Base-by-base conservation (phyloP, 2,329 filamentous ascomycete genomes). In the Paracamarosporium sp. region DNA sequence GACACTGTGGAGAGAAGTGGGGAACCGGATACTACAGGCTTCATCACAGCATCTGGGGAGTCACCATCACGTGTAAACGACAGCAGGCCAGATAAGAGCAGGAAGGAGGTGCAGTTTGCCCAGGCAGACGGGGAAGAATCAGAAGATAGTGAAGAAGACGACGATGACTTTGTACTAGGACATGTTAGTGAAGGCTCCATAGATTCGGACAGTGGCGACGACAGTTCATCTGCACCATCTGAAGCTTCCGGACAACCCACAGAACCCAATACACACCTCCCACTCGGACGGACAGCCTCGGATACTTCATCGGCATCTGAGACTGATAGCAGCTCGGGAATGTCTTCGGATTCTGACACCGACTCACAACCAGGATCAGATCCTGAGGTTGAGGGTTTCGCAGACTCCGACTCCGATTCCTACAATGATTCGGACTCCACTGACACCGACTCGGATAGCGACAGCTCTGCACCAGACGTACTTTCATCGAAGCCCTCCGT, bases 341-440 rank as follows among this genome's bases (percentile, higher is more conserved):
- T 60, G 15, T 56, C 57, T 25, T 60, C 60, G 35, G 67, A 67
- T 43, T 57, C 72, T 44, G 60, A 72, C 28, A 74, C 76, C 2
- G 70, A 73, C 9, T 71, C 70, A 11, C 36, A 28, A 28, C 46
- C 53, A 15, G 58, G 59, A 11, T 65, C 63, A 36, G 13, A 27
- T 27, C 15, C 7, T 2, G 5, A n/a, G 31, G 43, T 11, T 40
- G 36, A 40, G 36, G 7, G 7, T 17, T 66, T 63, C 25, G 61
- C 73, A 13, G 73, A 74, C 31, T 76, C 77, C 27, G 52, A 53
- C 50, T 76, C 73, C 13, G 76, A 77, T 0, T 78, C 78, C 4
- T 81, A 80, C 28, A 67, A 60, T 41, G 78, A 76, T 13, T 47
- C 44, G 12, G 44, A 33, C 15, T 47, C 44, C 6, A 47, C 27